Base-by-base conservation (phyloP, 192 early-diverging fungal genomes). In the Coemansia sp. region DNA sequence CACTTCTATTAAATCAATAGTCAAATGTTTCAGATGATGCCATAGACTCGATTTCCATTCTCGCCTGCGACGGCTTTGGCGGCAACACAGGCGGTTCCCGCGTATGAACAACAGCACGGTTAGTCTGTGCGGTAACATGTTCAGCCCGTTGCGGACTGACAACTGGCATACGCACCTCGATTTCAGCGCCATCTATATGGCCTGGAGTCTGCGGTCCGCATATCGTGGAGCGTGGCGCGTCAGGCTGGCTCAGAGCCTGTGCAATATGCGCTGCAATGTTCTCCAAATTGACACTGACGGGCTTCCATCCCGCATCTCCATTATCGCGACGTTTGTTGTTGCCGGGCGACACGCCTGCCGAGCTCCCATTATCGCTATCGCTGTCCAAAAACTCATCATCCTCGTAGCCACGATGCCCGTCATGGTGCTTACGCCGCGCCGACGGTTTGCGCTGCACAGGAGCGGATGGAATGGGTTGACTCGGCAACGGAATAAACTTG, bases 261-360 rank as follows among this genome's bases (percentile, higher is more conserved):
- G 71, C 71, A 21, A 80, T 62, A 51, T 74, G 71, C 4, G 72
- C 71, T 0, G 72, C 77, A 47, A 80, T 62, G 21, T 52, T 74
- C 47, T 71, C 72, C 29, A 74, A 61, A 19, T 73, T 71, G 38
- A 63, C 61, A n/a, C 77, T 74, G 31, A 48, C 53, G 5, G 71
- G 68, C 57, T 53, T 73, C 64, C 59, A 65, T n/a, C 50, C 60
- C 2, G 17, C 41, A 1, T 16, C 14, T 35, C 10, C 17, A 0
- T 29, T 35, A 7, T 21, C 45, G 0, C 16, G 39, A 4, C 26
- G 61, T 1, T 1, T 23, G 11, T 22, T n/a, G 11, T 22, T 29
- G 17, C 22, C 7, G 2, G 61, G 61, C 31, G 61, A 54, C 10
- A 39, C 50, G 12, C 52, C 61, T 2, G 3, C 16, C 12, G 52